Evolutionary conservation across 805 yeast species (phyloP), one percentile per base, ranked within the genome.

Genomic region (Saturnispora zaruensis): DNA sequence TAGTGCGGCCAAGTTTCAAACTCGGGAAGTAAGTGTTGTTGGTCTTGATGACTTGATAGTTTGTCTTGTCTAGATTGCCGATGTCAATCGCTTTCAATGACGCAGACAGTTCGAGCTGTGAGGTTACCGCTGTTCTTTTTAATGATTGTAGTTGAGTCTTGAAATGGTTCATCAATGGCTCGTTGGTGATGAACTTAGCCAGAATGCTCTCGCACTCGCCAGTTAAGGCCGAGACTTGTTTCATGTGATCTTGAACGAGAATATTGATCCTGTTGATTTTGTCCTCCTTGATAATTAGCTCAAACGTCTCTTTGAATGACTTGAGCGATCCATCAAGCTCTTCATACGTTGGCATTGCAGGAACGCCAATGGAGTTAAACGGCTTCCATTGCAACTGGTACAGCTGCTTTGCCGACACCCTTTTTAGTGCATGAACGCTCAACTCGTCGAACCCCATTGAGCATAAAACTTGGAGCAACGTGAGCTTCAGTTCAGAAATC

Each of bases 281-380:
- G 52, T 33, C 50, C 55, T 49, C 49, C 21, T 53, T 46, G 5
- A 46, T 28, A 16, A 61, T 34, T 3, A 43, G 40, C 2, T 41
- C 51, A 34, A 59, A 57, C 1, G 55, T 50, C 4, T 50, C 52
- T 8, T 50, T 46, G 23, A 56, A 57, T 23, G 57, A 57, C 6
- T 37, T 9, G 34, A 57, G 18, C 8, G 53, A 54, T 20, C 53
- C 44, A 38, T 55, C 38, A 46, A 67, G 73, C 30, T 73, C 73
- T 13, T 59, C 65, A 56, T 66, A 81, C 0, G 70, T 60, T 3
- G 91, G 89, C 40, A 78, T 58, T 26, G 72, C 74, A 1, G 96
- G 96, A 9, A 80, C 79, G 0, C 95, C 96, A 20, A 89, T 83
- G 0, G 88, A 76, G 21, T 83, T 77, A 68, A 84, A 87, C 4